Base-by-base conservation (phyloP, 306 rosid genomes). In the Elaeagnus macrophylla region DNA sequence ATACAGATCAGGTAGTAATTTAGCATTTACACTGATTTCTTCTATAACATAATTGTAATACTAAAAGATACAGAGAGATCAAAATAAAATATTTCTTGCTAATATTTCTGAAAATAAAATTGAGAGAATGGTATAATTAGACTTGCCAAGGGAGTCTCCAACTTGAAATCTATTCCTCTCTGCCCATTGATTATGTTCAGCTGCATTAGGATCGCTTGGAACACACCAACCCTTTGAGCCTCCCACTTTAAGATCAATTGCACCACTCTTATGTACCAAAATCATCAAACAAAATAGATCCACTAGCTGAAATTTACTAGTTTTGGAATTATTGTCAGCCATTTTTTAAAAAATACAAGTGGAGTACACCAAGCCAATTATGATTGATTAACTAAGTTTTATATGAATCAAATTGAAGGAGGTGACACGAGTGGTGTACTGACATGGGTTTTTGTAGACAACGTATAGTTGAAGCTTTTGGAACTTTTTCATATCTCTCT, bases 81-180 rank as follows among this genome's bases (percentile, higher is more conserved):
- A 52, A 52, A 52, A 37, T 0, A 5, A 1, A 0, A 37, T 6
- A 15, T 10, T 12, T 19, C 19, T 8, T 2, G 18, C 18, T 1
- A 54, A n/a, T 54, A n/a, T 36, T 16, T 40, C 6, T 40, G 12
- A 5, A 9, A 9, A 18, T 9, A 36, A 12, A 42, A 0, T 12
- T 12, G 10, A 4, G 12, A 20, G 2, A 70, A 6, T 41, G 46
- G 13, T 5, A 41, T 9, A 32, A 18, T 25, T 11, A 0, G 49
- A 63, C 70, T 63, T 70, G 83, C 95, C 91, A 10, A 90, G 14
- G 47, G 95, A 71, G 77, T 91, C 96, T 56, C 99, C 96, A 15
- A 73, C 64, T 66, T 84, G 88, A 64, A 87, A 93, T 53, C 96
- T 53, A 64, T 59, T 77, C 12, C 61, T 74, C 60, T 77, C 79